Conservation (phyloP, 108 stramenopile species). For the Phaeodactylum tricornutum region DNA sequence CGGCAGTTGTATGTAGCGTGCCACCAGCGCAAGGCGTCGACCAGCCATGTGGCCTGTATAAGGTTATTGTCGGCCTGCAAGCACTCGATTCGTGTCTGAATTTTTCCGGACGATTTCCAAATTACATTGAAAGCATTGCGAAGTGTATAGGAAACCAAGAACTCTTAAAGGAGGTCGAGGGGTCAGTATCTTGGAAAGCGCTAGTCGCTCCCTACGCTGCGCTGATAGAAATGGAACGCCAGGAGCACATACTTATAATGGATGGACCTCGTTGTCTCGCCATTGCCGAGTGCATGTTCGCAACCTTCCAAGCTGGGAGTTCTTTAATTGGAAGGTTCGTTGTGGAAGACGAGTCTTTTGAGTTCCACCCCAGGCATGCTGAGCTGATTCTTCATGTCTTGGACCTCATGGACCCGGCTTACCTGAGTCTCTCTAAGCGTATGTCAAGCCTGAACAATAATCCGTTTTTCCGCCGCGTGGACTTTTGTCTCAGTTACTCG, state of each 20-base stretch:
- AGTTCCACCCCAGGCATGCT: not conserved
- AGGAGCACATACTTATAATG: not conserved
- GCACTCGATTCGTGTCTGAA: not conserved
- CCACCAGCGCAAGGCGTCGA: not conserved
- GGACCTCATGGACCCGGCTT: not conserved
- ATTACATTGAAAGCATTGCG: too few species aligned
- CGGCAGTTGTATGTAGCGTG: not conserved
- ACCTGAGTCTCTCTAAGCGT: not conserved
- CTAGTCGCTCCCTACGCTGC: not conserved
- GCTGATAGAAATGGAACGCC: not conserved
- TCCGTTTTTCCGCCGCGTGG: not conserved
- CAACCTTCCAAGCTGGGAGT: not conserved
- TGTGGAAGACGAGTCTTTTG: not conserved
- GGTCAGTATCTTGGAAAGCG: not conserved
- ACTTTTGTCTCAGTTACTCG: not conserved
- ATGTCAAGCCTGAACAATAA: not conserved
- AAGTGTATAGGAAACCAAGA: too few species aligned
- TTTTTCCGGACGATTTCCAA: too few species aligned
- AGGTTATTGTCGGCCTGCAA: not conserved
- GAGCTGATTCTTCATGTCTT: not conserved
- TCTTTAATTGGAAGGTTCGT: not conserved
- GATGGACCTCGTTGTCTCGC: not conserved
- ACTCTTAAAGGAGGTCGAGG: not conserved
- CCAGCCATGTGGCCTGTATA: not conserved
- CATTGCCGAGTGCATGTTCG: not conserved